Percentiles rank a stretch among this genome's conserved stretches.
Conservation (phyloP, 805 yeast genomes). For the Candida palmyrensis region DNA sequence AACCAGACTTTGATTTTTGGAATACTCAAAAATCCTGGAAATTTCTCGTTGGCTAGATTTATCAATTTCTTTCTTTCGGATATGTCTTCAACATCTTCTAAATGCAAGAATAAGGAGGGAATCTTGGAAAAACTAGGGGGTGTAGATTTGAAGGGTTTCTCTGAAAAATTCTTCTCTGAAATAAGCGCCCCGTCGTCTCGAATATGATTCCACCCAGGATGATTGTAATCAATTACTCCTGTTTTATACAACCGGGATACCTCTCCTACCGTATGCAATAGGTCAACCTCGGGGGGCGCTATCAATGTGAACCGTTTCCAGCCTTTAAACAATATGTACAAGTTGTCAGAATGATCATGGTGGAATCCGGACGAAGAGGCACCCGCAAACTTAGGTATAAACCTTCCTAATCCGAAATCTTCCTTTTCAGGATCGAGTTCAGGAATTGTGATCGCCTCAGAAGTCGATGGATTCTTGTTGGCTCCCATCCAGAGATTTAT, state of each 20-base stretch:
- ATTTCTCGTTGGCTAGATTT: constrained; percentile 34
- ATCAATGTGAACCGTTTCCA: constrained; percentile 61
- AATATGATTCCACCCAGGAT: constrained; percentile 60
- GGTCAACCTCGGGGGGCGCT: constrained; percentile 56
- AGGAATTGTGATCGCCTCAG: constrained; percentile 12
- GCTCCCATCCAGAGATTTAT: constrained; percentile 72
- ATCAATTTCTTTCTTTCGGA: constrained; percentile 20
- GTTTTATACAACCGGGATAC: constrained; percentile 48
- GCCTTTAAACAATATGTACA: constrained; percentile 59
- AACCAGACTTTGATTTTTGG: constrained; percentile 43
- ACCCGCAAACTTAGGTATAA: constrained; percentile 49
- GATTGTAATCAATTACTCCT: constrained; percentile 57
- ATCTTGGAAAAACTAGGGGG: constrained; percentile 68
- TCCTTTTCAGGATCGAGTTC: constrained; percentile 9
- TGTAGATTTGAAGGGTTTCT: constrained; percentile 2
- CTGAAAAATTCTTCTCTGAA: constrained; percentile 20
- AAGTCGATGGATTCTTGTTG: constrained; percentile 6
- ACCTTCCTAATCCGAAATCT: constrained; percentile 45
- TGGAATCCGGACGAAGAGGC: constrained; percentile 72
- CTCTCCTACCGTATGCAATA: constrained; percentile 60
- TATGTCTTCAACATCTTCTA: constrained; percentile 44
- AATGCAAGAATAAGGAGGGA: constrained; percentile 60
- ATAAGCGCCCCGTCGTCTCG: constrained; percentile 59
- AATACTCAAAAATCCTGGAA: constrained; percentile 44
- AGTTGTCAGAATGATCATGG: constrained; percentile 77